Conservation (phyloP, 2,329 filamentous ascomycete species). For the Myotisia sp. region DNA sequence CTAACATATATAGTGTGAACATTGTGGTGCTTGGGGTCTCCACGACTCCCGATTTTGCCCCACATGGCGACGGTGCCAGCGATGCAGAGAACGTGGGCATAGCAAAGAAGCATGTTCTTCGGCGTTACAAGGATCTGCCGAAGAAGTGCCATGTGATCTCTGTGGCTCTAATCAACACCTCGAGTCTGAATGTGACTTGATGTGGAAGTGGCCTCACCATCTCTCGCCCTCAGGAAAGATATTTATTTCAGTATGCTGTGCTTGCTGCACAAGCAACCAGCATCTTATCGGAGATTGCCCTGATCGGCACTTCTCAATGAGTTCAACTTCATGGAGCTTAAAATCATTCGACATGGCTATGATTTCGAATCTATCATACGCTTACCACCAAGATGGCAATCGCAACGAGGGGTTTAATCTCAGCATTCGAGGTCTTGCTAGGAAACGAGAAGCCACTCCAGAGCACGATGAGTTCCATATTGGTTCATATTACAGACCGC, state of each 20-base stretch:
- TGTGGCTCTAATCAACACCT: slow-evolving; percentile 44
- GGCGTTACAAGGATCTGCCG: slow-evolving; percentile 42
- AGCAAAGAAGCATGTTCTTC: slow-evolving; percentile 38
- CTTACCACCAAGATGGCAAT: slow-evolving; percentile 15
- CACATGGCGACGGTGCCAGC: slow-evolving; percentile 30
- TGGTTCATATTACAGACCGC: slow-evolving; percentile 17
- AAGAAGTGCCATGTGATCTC: slow-evolving; percentile 43
- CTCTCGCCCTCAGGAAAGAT: slow-evolving; percentile 18
- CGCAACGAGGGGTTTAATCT: too few relatives aligned
- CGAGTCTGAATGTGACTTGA: slow-evolving; percentile 45
- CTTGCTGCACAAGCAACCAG: slow-evolving; percentile 28
- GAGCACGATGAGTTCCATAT: slow-evolving; percentile 25
- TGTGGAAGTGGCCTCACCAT: slow-evolving; percentile 38
- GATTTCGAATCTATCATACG: slow-evolving; percentile 27
- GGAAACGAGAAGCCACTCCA: slow-evolving; percentile 17
- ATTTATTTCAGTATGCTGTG: slow-evolving; percentile 31
- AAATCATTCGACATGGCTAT: slow-evolving; percentile 23
- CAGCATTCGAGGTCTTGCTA: slow-evolving; percentile 26
- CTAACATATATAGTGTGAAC: slow-evolving; percentile 22
- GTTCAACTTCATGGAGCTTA: slow-evolving; percentile 27
- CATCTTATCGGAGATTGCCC: slow-evolving; percentile 35
- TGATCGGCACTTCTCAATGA: slow-evolving; percentile 16
- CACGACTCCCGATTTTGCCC: slow-evolving; percentile 30
- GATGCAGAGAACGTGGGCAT: slow-evolving; percentile 53
- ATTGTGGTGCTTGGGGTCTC: slow-evolving; percentile 29